Evolutionary conservation across 192 early-diverging fungal genomes (phyloP).

Genomic region (Podila clonocystis): DNA sequence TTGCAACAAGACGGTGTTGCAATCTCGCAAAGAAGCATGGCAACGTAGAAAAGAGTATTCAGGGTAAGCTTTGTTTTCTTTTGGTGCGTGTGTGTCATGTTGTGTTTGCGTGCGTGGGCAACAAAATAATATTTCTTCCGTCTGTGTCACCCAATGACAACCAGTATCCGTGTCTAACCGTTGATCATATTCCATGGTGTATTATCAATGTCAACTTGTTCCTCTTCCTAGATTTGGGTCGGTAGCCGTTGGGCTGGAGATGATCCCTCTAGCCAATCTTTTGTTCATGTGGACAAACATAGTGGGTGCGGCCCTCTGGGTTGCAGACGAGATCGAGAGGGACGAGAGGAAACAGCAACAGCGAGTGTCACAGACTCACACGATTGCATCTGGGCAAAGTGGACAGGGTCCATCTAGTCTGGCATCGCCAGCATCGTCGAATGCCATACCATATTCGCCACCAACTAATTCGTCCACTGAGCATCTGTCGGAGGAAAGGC

Average conservation of each 20-base stretch:
- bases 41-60: constrained; percentile 30
- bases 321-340: constrained; percentile 42
- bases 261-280: constrained; percentile 69
- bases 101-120: constrained; percentile 56
- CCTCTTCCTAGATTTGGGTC: constrained; percentile 44
- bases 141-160: constrained; percentile 55
- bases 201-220: background rate
- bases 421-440: background rate
- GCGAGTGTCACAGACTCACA: background rate
- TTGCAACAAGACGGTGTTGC: constrained; percentile 50
- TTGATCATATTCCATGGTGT: background rate
- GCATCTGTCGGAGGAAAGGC: background rate
- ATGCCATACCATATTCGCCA: background rate
- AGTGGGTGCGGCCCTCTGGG: constrained; percentile 57
- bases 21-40: constrained; percentile 59
- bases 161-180: background rate
- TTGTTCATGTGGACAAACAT: constrained; percentile 78
- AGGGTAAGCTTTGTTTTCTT: constrained; percentile 8
- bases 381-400: background rate
- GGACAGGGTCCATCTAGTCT: constrained; percentile 1
- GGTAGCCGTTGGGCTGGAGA: constrained; percentile 63
- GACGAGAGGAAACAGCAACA: constrained; percentile 18
- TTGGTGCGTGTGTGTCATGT: constrained; percentile 38
- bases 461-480: background rate
- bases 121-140: constrained; percentile 6